Percentiles rank a stretch among this genome's conserved stretches.
These are phyloP conservation scores for Fusarium coffeatum DNA, from an alignment of 2,329 filamentous ascomycete species.

Conservation along the genomic window DNA sequence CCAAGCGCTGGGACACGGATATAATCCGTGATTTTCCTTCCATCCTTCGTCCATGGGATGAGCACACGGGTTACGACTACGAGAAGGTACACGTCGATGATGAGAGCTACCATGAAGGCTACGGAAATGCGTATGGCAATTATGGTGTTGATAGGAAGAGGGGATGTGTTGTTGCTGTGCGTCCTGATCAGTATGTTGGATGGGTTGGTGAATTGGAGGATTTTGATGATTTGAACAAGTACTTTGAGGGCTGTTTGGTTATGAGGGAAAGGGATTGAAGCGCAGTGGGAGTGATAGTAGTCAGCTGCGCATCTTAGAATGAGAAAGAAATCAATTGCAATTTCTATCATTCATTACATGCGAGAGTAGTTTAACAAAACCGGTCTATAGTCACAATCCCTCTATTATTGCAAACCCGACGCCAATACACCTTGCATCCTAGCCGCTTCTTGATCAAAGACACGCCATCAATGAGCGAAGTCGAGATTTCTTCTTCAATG, in stretches of 20 bases:
- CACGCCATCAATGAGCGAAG: not conserved
- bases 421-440: too few relatives aligned
- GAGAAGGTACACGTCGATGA: constrained; percentile 68
- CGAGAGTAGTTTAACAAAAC: too few relatives aligned
- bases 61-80: constrained; percentile 65
- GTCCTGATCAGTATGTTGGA: constrained; percentile 75
- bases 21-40: constrained; percentile 62
- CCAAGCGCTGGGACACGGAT: constrained; percentile 61
- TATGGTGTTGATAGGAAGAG: constrained; percentile 66
- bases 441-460: not conserved
- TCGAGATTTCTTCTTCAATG: not conserved
- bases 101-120: constrained; percentile 63
- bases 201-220: constrained; percentile 32
- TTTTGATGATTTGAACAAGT: not conserved
- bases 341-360: too few relatives aligned
- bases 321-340: too few relatives aligned
- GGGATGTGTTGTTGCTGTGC: constrained; percentile 69
- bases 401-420: too few relatives aligned
- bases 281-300: too few relatives aligned
- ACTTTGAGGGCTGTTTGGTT: not conserved
- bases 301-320: too few relatives aligned
- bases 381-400: too few relatives aligned
- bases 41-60: constrained; percentile 53
- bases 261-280: not conserved
- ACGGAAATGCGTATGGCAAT: constrained; percentile 63